Conservation (phyloP, 1,139 yeast species). For the Yamadazyma pseudoaaseri region DNA sequence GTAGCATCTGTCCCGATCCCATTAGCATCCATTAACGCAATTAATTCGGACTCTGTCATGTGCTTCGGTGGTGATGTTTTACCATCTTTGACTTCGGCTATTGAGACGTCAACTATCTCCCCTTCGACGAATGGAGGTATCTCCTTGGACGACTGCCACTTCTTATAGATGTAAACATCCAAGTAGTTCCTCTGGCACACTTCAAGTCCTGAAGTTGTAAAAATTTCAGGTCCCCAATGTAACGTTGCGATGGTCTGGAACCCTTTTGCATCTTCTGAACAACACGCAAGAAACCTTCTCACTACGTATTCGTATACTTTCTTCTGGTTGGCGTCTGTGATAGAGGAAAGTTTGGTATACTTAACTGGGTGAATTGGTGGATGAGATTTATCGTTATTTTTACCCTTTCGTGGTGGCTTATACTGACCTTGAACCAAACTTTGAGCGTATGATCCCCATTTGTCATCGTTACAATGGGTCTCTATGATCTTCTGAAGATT, state of each 20-base stretch:
- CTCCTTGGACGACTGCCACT: conserved; percentile 69
- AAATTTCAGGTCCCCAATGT: conserved; percentile 76
- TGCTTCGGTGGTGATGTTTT: conserved; percentile 76
- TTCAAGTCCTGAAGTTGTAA: conserved; percentile 66
- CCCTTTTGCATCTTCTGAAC: conserved; percentile 90
- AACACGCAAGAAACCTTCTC: conserved; percentile 85
- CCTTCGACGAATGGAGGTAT: conserved; percentile 66
- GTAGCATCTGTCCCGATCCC: conserved; percentile 99
- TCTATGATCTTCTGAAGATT: conserved; percentile 60
- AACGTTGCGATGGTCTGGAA: conserved; percentile 59
- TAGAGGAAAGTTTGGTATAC: conserved; percentile 32
- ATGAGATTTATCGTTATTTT: conserved; percentile 91
- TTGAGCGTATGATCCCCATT: conserved; percentile 51
- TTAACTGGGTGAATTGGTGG: conserved; percentile 96
- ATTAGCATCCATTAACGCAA: conserved; percentile 92
- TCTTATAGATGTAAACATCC: conserved; percentile 74
- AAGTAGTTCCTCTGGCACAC: conserved; percentile 75
- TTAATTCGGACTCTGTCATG: conserved; percentile 89
- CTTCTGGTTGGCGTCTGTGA: conserved; percentile 50
- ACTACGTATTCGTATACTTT: conserved; percentile 86
- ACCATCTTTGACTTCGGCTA: conserved; percentile 67
- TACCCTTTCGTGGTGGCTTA: conserved; percentile 71
- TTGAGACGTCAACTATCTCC: conserved; percentile 52
- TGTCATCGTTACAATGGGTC: conserved; percentile 52
- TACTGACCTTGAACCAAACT: conserved; percentile 35